phyloP scores from a whole-genome alignment of 805 yeast species.

The Kodamaea kakaduensis region DNA sequence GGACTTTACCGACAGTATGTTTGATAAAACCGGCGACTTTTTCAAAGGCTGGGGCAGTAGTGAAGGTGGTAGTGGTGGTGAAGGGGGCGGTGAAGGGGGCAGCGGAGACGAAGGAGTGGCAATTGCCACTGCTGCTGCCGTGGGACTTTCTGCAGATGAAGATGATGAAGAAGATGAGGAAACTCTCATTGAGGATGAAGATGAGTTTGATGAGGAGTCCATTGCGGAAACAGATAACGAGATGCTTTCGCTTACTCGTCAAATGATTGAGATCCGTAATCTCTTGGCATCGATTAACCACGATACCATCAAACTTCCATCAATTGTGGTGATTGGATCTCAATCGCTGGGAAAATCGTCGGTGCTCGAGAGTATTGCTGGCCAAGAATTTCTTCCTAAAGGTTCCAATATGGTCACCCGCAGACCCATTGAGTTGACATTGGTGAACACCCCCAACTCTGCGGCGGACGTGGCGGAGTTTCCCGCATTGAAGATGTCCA shows the following conservation, averaged over 20 bases:
- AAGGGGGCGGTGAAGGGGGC: slow-evolving; percentile 21
- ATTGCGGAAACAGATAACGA: slow-evolving; percentile 66
- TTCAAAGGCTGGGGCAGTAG: slow-evolving; percentile 28
- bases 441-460: slow-evolving; percentile 76
- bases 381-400: slow-evolving; percentile 96
- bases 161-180: slow-evolving; percentile 45
- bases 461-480: slow-evolving; percentile 90
- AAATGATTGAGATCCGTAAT: slow-evolving; percentile 93
- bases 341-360: slow-evolving; percentile 98
- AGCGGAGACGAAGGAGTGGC: slow-evolving; percentile 35
- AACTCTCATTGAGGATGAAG: slow-evolving; percentile 41
- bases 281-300: slow-evolving; percentile 73
- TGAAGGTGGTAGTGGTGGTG: slow-evolving; percentile 25
- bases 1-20: slow-evolving; percentile 55
- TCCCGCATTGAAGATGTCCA: slow-evolving; percentile 80
- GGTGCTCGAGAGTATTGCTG: slow-evolving; percentile 92
- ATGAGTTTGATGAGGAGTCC: slow-evolving; percentile 42
- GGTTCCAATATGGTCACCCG: slow-evolving; percentile 98
- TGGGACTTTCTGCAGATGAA: slow-evolving; percentile 36
- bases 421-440: slow-evolving; percentile 92
- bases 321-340: slow-evolving; percentile 95
- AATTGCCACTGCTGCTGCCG: slow-evolving; percentile 54
- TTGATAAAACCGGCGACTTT: slow-evolving; percentile 46
- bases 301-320: slow-evolving; percentile 78
- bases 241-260: slow-evolving; percentile 84